A percentile compares a stretch with the other conserved stretches of the same genome.
Conservation (phyloP, 352 stramenopile species). For the Phytophthora nicotianae region DNA sequence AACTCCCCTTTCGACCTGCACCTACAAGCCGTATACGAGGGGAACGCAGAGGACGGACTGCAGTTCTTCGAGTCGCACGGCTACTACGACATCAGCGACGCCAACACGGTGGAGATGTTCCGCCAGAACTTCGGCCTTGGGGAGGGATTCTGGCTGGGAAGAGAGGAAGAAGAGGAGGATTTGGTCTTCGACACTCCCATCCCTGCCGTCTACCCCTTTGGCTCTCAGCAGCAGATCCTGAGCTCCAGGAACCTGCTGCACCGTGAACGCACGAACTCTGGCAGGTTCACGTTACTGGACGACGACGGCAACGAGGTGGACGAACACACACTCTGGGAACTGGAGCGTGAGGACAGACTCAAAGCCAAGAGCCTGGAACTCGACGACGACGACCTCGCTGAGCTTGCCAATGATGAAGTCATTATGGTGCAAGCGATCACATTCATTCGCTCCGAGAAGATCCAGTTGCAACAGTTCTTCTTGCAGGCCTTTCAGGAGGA, state of each 20-base stretch:
- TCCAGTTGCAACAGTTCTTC: slow-evolving; percentile 62
- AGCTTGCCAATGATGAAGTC: slow-evolving; percentile 63
- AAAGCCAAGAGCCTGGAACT: slow-evolving; percentile 62
- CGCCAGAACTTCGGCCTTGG: slow-evolving; percentile 70
- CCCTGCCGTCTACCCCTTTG: slow-evolving; percentile 48
- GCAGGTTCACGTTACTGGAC: slow-evolving; percentile 63
- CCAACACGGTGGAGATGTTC: slow-evolving; percentile 85
- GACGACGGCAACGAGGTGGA: slow-evolving; percentile 74
- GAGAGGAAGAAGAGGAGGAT: slow-evolving; percentile 30
- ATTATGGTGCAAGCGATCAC: slow-evolving; percentile 58
- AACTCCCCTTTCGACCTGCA: slow-evolving; percentile 68
- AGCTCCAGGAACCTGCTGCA: slow-evolving; percentile 41
- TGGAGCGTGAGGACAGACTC: slow-evolving; percentile 50
- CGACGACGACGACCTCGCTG: slow-evolving; percentile 66
- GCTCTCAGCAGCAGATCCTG: slow-evolving; percentile 36
- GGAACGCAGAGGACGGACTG: slow-evolving; percentile 58
- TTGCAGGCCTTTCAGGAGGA: slow-evolving; percentile 60
- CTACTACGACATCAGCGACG: slow-evolving; percentile 84
- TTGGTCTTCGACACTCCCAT: slow-evolving; percentile 16
- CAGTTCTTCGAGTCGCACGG: slow-evolving; percentile 83
- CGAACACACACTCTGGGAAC: slow-evolving; percentile 55
- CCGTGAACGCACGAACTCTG: slow-evolving; percentile 35
- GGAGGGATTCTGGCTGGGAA: slow-evolving; percentile 67
- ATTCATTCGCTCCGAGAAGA: slow-evolving; percentile 69
- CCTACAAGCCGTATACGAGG: slow-evolving; percentile 67